Conservation (phyloP, 2,329 filamentous ascomycete genomes). For the Penicillium brasilianum region DNA sequence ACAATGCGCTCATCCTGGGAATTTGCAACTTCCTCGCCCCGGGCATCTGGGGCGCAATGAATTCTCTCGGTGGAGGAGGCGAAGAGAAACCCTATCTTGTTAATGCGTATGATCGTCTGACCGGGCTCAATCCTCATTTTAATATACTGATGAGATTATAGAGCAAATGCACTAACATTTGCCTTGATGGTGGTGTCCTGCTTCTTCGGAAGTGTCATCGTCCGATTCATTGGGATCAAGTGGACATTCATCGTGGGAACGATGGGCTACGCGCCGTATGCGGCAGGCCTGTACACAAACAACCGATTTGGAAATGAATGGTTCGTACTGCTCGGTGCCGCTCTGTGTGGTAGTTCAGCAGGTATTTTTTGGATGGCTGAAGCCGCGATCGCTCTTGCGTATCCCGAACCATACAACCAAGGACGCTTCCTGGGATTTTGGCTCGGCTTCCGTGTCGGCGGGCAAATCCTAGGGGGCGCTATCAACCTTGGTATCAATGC, state of each 20-base stretch:
- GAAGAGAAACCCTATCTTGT: conserved; percentile 68
- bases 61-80: conserved; percentile 72
- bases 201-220: conserved; percentile 66
- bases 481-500: conserved; percentile 72
- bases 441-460: conserved; percentile 65
- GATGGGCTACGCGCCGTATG: conserved; percentile 72
- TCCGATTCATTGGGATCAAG: conserved; percentile 72
- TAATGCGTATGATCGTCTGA: conserved; percentile 54
- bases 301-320: conserved; percentile 72
- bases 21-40: conserved; percentile 73
- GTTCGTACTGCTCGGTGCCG: conserved; percentile 71
- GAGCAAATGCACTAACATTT: conserved; percentile 72
- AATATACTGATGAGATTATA: not conserved
- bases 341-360: conserved; percentile 70
- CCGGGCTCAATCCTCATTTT: not conserved
- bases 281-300: conserved; percentile 73
- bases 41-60: conserved; percentile 76
- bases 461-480: conserved; percentile 73
- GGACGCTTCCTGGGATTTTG: conserved; percentile 71
- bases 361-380: conserved; percentile 79
- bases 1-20: conserved; percentile 73
- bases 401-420: conserved; percentile 71
- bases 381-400: conserved; percentile 72
- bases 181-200: conserved; percentile 75
- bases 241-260: conserved; percentile 73